Conservation (phyloP, 257 asterid genomes). For the Solanum lycopersicoides region DNA sequence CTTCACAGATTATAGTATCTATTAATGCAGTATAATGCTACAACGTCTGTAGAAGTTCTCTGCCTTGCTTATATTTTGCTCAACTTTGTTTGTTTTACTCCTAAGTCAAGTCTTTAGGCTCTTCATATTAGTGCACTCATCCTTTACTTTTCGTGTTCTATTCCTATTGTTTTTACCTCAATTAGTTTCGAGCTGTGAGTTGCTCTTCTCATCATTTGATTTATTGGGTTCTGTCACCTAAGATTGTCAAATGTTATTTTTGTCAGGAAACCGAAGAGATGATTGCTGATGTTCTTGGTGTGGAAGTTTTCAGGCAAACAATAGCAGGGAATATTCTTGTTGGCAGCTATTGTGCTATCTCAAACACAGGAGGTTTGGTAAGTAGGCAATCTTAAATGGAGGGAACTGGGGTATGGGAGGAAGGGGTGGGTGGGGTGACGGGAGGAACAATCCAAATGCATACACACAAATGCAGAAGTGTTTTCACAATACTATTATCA, state of each 20-base stretch:
- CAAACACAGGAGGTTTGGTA: constrained; percentile 95
- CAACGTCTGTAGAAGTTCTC: not conserved
- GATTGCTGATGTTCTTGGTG: constrained; percentile 89
- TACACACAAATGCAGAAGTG: not conserved
- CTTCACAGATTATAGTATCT: not conserved
- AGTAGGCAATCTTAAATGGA: not conserved
- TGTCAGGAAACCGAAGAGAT: constrained; percentile 86
- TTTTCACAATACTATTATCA: not conserved
- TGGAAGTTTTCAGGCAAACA: constrained; percentile 84
- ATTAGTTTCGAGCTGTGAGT: not conserved
- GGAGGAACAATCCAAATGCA: not conserved
- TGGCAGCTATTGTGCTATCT: constrained; percentile 69
- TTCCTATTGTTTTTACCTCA: not conserved
- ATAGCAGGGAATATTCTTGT: constrained; percentile 83
- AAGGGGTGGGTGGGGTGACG: not conserved
- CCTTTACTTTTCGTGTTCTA: not conserved
- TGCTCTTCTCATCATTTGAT: not conserved
- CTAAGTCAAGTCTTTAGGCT: not conserved
- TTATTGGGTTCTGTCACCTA: not conserved
- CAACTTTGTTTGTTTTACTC: not conserved
- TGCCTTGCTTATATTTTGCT: not conserved
- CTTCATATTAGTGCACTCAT: not conserved
- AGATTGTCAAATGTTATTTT: not conserved
- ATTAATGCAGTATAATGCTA: not conserved
- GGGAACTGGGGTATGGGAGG: not conserved